Percentiles rank a stretch among this genome's conserved stretches.
These are phyloP conservation scores for Lagenaria siceraria DNA, from an alignment of 306 rosid species.

Conservation along the genomic window DNA sequence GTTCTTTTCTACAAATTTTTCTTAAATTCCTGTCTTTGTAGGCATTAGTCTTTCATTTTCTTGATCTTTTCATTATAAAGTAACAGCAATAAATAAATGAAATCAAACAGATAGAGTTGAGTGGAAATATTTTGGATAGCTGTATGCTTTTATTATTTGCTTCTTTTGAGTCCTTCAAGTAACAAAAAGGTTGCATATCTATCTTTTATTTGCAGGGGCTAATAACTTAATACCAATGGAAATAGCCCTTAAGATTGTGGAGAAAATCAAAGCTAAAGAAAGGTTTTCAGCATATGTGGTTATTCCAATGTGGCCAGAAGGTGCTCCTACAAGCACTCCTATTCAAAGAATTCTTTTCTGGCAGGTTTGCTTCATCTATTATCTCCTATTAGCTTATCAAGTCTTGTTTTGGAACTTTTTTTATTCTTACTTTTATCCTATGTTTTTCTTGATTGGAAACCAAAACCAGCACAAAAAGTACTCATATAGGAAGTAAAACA, in stretches of 20 bases:
- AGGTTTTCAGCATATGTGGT: conserved; percentile 57
- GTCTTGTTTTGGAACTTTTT: not conserved
- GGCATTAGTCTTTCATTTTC: not conserved
- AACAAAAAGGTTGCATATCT: not conserved
- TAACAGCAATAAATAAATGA: not conserved
- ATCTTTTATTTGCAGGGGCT: conserved; percentile 34
- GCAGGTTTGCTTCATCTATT: conserved; percentile 39
- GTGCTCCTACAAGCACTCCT: conserved; percentile 53
- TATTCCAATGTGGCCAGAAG: conserved; percentile 96
- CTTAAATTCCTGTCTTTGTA: not conserved
- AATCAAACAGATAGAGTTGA: not conserved
- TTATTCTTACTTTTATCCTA: not conserved
- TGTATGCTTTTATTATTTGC: not conserved
- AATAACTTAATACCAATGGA: conserved; percentile 81
- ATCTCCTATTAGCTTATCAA: not conserved
- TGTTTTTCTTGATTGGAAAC: not conserved
- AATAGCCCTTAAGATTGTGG: conserved; percentile 61
- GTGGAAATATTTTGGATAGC: not conserved
- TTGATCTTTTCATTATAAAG: not conserved
- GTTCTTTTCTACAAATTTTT: too few relatives aligned
- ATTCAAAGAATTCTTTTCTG: conserved; percentile 72
- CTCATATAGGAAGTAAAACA: not conserved
- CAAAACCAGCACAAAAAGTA: not conserved
- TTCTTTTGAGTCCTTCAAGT: not conserved
- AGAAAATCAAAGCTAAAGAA: conserved; percentile 57